phyloP scores from a whole-genome alignment of 2,329 filamentous ascomycete species.

The Verticillium longisporum region DNA sequence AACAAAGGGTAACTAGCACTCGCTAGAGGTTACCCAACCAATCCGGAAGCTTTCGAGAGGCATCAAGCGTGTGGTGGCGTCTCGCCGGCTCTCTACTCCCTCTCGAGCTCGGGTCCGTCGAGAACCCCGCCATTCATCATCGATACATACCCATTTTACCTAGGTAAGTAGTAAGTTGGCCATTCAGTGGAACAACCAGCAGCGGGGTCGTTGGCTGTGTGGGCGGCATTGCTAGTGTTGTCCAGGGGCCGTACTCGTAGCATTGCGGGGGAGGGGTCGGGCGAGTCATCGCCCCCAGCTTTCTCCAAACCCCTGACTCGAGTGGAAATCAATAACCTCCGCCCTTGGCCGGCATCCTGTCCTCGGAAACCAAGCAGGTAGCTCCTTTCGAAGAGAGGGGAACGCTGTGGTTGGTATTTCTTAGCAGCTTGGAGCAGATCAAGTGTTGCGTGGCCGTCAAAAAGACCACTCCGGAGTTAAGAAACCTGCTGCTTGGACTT shows the following conservation, averaged over 20 bases:
- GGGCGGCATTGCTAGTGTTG: neutral
- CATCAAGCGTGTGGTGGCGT: neutral
- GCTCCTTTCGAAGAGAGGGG: too few species aligned
- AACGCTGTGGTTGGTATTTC: neutral
- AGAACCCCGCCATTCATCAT: too few species aligned
- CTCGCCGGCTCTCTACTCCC: neutral
- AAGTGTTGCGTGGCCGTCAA: too few species aligned
- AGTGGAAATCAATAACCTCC: conserved; percentile 1
- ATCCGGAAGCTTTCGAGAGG: neutral
- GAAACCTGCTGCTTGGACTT: neutral
- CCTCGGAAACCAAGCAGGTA: too few species aligned
- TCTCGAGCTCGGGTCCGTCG: neutral
- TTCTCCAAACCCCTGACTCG: neutral
- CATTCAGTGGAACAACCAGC: neutral
- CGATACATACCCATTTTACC: too few species aligned
- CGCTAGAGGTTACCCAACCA: neutral
- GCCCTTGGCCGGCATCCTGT: neutral
- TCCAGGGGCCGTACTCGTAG: neutral
- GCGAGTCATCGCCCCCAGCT: neutral
- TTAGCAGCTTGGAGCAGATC: neutral
- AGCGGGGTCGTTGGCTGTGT: neutral
- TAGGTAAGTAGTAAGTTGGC: neutral
- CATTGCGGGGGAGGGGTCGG: neutral
- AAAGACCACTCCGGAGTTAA: neutral
- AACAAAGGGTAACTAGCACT: neutral